These are phyloP conservation scores for Endocalyx cinctus DNA, from an alignment of 2,329 filamentous ascomycete genomes.

Conservation along the genomic window DNA sequence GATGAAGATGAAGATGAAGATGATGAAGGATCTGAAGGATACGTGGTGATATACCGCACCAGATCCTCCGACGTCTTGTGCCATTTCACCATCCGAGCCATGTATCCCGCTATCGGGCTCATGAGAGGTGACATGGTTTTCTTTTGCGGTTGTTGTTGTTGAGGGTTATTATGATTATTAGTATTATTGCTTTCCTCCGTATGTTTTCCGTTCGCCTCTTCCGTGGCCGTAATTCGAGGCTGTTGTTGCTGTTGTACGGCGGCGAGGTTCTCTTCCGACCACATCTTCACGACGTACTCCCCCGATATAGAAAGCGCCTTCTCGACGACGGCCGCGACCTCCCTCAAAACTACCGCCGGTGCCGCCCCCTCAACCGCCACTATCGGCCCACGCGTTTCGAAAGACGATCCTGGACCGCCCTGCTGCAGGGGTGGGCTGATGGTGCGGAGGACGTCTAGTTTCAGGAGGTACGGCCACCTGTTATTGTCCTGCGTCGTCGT, in stretches of 20 bases:
- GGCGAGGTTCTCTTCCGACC: conserved; percentile 31
- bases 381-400: conserved; percentile 64
- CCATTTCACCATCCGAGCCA: conserved; percentile 67
- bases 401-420: conserved; percentile 25
- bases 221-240: neutral
- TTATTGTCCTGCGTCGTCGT: conserved; percentile 8
- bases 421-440: conserved; percentile 65
- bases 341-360: conserved; percentile 37
- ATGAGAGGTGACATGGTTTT: conserved; percentile 18
- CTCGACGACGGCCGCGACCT: conserved; percentile 62
- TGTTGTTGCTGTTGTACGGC: too few relatives aligned
- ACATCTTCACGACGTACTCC: conserved; percentile 43
- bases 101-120: conserved; percentile 53
- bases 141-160: conserved; percentile 1
- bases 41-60: conserved; percentile 41
- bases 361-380: conserved; percentile 79
- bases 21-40: conserved; percentile 8
- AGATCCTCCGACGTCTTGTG: conserved; percentile 72
- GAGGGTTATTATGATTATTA: too few relatives aligned
- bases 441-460: conserved; percentile 69
- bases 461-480: conserved; percentile 64
- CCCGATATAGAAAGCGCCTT: conserved; percentile 49
- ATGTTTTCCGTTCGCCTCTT: conserved; percentile 1
- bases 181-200: neutral
- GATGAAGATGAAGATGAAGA: neutral